A percentile compares a stretch with the other conserved stretches of the same genome.
These are phyloP conservation scores for Pholiota conissans DNA, from an alignment of 768 basidiomycete genomes.

Conservation along the genomic window DNA sequence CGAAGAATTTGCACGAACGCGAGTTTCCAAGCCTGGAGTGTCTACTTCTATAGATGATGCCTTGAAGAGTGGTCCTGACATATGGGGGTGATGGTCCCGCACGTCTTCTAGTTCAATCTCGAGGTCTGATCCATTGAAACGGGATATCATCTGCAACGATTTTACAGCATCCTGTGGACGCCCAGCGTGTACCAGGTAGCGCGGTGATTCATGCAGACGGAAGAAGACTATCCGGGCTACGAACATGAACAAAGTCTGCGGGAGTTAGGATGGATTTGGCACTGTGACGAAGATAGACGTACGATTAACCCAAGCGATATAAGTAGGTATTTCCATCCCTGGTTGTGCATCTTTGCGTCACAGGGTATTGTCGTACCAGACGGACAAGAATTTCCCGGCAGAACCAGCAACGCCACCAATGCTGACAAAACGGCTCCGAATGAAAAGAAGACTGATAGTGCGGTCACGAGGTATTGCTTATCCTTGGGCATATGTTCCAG, in stretches of 20 bases:
- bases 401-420: constrained; percentile 71
- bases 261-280: constrained; percentile 2
- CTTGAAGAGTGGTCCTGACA: background rate
- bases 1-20: constrained; percentile 27
- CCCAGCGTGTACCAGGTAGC: constrained; percentile 89
- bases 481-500: constrained; percentile 90
- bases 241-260: constrained; percentile 86
- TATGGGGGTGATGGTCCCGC: constrained; percentile 35
- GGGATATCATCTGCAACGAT: constrained; percentile 80
- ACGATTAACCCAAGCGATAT: constrained; percentile 79
- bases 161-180: constrained; percentile 82
- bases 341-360: constrained; percentile 67
- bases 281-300: constrained; percentile 34
- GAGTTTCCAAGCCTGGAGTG: background rate
- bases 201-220: constrained; percentile 90
- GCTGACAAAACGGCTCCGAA: constrained; percentile 88
- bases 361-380: constrained; percentile 41
- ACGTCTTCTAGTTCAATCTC: constrained; percentile 74
- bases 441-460: constrained; percentile 94
- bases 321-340: constrained; percentile 90
- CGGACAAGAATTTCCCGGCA: constrained; percentile 77
- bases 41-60: background rate
- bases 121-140: constrained; percentile 79
- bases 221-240: constrained; percentile 86
- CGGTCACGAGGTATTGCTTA: constrained; percentile 92